Conservation (phyloP, 305 asterid genomes). For the Rubia occidens region DNA sequence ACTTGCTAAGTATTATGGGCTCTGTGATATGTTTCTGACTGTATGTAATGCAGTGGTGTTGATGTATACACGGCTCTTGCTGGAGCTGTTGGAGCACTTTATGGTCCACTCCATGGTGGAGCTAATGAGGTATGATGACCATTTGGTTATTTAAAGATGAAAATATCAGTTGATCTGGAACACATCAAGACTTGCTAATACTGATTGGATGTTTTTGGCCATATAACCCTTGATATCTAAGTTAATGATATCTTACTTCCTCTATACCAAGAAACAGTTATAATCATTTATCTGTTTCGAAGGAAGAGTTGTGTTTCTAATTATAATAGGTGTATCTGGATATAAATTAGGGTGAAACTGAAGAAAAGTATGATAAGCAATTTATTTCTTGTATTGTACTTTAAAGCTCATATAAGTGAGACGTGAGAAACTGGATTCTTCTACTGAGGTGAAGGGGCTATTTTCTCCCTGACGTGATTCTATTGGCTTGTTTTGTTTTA, state of each 20-base stretch:
- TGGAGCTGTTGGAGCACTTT: conserved; percentile 99
- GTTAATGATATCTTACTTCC: background rate
- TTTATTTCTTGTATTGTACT: background rate
- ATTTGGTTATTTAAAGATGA: background rate
- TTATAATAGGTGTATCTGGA: background rate
- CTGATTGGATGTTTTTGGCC: background rate
- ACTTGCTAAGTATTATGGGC: conserved; percentile 11
- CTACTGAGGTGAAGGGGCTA: background rate
- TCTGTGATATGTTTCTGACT: conserved; percentile 7
- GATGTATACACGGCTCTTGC: conserved; percentile 97
- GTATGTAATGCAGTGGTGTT: conserved; percentile 69
- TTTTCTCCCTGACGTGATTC: background rate
- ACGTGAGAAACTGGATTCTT: background rate
- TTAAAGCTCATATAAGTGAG: background rate
- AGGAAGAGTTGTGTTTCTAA: background rate
- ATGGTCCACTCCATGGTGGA: conserved; percentile 99
- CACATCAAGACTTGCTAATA: background rate
- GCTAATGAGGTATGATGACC: conserved; percentile 73
- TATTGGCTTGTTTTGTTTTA: conserved; percentile 1
- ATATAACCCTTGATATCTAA: background rate
- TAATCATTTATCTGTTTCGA: background rate
- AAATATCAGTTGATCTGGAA: background rate
- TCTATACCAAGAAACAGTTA: background rate
- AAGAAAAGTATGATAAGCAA: background rate
- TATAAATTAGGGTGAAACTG: background rate